These are phyloP conservation scores for Polyporus arcularius DNA, from an alignment of 768 basidiomycete species.

Conservation along the genomic window DNA sequence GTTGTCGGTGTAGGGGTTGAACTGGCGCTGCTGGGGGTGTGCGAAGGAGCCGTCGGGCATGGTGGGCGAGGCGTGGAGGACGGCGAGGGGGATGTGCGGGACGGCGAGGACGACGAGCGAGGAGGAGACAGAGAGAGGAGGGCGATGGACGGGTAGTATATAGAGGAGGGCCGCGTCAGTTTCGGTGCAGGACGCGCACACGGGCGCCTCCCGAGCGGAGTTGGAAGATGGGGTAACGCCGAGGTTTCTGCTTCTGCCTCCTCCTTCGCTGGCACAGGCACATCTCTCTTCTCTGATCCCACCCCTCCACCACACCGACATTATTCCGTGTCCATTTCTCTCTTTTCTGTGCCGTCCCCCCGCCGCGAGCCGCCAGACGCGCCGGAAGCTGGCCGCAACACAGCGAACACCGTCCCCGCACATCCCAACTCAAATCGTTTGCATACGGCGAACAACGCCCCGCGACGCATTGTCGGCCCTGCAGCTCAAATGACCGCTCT, in stretches of 20 bases:
- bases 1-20: slow-evolving; percentile 91
- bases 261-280: slow-evolving; percentile 9
- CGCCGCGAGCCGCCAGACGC: background rate
- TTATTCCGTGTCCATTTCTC: slow-evolving; percentile 7
- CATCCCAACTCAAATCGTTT: background rate
- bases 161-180: slow-evolving; percentile 31
- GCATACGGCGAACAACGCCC: background rate
- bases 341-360: background rate
- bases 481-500: slow-evolving; percentile 8
- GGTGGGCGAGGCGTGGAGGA: background rate
- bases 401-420: background rate
- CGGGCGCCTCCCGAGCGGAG: slow-evolving; percentile 23
- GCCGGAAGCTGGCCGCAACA: background rate
- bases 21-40: slow-evolving; percentile 56
- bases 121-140: slow-evolving; percentile 5
- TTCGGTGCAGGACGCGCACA: slow-evolving; percentile 20
- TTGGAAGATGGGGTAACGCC: slow-evolving; percentile 26
- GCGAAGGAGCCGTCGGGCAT: slow-evolving; percentile 33
- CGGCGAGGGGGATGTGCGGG: slow-evolving; percentile 1
- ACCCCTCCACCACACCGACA: slow-evolving; percentile 10
- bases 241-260: slow-evolving; percentile 27
- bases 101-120: slow-evolving; percentile 8
- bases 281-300: slow-evolving; percentile 4
- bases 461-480: slow-evolving; percentile 13
- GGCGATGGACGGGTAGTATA: slow-evolving; percentile 20